Percentiles rank a stretch among this genome's conserved stretches.
These are phyloP conservation scores for Aspergillus unguis DNA, from an alignment of 2,329 filamentous ascomycete species.

Conservation along the genomic window DNA sequence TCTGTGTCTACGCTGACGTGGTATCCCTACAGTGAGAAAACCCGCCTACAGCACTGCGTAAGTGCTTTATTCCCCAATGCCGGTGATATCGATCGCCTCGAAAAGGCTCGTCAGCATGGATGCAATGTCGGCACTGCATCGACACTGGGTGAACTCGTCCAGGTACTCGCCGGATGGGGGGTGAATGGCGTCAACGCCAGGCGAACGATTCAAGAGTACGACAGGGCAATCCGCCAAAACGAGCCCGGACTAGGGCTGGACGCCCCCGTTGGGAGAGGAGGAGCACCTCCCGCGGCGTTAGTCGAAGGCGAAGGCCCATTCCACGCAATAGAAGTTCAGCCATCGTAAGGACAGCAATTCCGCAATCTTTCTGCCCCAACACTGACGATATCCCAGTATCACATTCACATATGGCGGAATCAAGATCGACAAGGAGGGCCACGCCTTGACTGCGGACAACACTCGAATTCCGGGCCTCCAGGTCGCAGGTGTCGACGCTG, in stretches of 20 bases:
- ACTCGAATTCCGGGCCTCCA: conserved; percentile 20
- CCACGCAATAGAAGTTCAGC: conserved; percentile 28
- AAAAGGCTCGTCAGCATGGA: conserved; percentile 24
- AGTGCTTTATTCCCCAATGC: conserved; percentile 24
- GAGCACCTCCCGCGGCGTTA: conserved; percentile 16
- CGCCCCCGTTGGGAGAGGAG: conserved; percentile 14
- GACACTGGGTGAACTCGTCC: conserved; percentile 14
- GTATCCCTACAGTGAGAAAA: conserved; percentile 19
- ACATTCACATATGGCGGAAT: conserved; percentile 30
- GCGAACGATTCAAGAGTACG: conserved; percentile 23
- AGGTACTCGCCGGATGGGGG: conserved; percentile 20
- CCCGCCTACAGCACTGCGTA: conserved; percentile 20
- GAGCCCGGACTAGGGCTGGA: conserved; percentile 14
- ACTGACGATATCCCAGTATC: conserved; percentile 16
- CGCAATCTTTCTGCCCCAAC: neutral
- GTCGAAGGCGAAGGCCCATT: conserved; percentile 26
- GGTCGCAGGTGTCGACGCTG: conserved; percentile 27
- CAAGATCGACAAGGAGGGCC: conserved; percentile 21
- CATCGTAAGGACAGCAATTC: conserved; percentile 20
- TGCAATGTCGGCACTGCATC: conserved; percentile 25
- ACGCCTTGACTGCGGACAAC: conserved; percentile 23
- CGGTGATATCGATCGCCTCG: conserved; percentile 25
- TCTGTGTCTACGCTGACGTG: neutral
- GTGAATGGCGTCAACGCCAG: conserved; percentile 19
- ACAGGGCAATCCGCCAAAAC: conserved; percentile 14